These are phyloP conservation scores for Hyaloscypha bicolor DNA, from an alignment of 495 filamentous ascomycete species.

Conservation along the genomic window DNA sequence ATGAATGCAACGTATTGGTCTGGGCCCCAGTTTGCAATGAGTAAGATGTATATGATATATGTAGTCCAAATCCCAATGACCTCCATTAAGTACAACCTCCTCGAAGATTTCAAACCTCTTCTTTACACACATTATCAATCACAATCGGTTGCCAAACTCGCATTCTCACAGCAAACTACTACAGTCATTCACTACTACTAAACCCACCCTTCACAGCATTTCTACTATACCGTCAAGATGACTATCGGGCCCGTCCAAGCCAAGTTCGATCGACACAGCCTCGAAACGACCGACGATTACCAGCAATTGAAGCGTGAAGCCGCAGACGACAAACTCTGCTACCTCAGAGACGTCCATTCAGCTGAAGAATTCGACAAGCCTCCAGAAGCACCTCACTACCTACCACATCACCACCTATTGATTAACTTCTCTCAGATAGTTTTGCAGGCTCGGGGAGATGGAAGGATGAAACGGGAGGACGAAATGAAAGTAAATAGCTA, in stretches of 20 bases:
- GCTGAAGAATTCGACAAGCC: conserved; percentile 17
- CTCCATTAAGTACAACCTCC: not conserved
- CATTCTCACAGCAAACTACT: not conserved
- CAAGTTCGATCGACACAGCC: conserved; percentile 15
- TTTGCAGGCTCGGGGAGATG: no score
- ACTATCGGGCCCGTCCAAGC: conserved; percentile 18
- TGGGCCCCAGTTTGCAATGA: not conserved
- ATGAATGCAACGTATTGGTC: not conserved
- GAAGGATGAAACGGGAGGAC: no score
- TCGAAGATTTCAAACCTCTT: not conserved
- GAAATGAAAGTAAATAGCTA: no score
- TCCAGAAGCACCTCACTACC: not conserved
- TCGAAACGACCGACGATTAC: not conserved
- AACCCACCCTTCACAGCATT: no score
- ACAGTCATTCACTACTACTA: not conserved
- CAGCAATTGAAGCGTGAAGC: conserved; percentile 2
- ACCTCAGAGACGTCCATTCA: conserved; percentile 7
- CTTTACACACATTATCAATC: not conserved
- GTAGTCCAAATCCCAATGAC: not conserved
- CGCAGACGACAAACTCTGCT: conserved; percentile 20
- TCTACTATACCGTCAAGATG: not conserved
- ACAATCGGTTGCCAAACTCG: not conserved
- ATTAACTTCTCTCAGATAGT: no score
- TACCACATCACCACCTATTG: no score
- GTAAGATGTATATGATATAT: not conserved